Conservation (phyloP, 176 grass and related monocot genomes). For the Musa beccarii region DNA sequence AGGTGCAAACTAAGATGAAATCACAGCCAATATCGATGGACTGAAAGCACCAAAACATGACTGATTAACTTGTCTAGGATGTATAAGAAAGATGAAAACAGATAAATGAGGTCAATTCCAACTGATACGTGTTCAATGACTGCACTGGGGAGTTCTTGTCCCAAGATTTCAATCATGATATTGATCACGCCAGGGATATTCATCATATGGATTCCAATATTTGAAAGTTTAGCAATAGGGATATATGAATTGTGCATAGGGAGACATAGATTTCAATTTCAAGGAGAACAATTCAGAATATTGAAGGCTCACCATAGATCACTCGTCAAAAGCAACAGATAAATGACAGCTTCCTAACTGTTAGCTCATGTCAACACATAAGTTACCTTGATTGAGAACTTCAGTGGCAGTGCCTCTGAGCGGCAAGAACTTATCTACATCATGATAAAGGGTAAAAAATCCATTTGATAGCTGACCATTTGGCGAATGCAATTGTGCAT, state of each 20-base stretch:
- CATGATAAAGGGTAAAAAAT: conserved; percentile 7
- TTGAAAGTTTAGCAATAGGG: background rate
- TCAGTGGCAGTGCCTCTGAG: conserved; percentile 1
- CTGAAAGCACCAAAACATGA: too few species aligned
- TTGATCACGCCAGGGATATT: too few species aligned
- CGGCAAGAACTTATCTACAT: conserved; percentile 23
- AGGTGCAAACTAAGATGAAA: too few species aligned
- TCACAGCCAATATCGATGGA: too few species aligned
- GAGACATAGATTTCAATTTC: background rate
- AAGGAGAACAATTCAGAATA: background rate
- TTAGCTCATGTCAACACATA: background rate
- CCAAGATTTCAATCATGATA: too few species aligned
- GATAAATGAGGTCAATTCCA: too few species aligned
- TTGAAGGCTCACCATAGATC: background rate
- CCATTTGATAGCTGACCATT: conserved; percentile 14
- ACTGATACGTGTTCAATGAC: too few species aligned
- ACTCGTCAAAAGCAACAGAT: background rate
- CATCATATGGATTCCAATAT: too few species aligned
- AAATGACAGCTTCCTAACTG: background rate
- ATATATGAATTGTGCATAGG: too few species aligned
- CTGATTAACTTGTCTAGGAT: too few species aligned
- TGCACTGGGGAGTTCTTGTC: too few species aligned
- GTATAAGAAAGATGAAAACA: background rate
- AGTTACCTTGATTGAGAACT: conserved; percentile 24
- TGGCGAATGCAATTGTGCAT: conserved; percentile 32